Evolutionary conservation across 805 yeast genomes (phyloP).

Genomic region (Myxozyma monticola): DNA sequence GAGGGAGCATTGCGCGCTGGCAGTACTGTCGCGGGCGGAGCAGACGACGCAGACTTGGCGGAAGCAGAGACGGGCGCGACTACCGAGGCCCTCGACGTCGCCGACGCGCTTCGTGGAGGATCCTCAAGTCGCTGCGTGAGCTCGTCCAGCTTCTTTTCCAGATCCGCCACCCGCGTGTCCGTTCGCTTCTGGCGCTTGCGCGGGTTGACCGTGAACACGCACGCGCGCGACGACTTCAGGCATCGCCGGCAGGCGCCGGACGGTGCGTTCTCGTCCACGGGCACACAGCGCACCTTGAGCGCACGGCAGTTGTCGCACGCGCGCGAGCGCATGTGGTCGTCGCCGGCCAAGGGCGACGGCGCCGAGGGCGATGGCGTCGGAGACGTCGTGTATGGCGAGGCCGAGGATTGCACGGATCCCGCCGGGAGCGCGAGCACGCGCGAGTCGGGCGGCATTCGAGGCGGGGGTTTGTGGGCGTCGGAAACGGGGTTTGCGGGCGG

Average conservation of each 20-base stretch:
- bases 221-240: conserved; percentile 56
- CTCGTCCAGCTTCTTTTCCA: conserved; percentile 37
- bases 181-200: conserved; percentile 51
- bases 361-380: not conserved
- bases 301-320: conserved; percentile 63
- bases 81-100: too few species aligned
- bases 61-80: too few species aligned
- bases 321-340: conserved; percentile 30
- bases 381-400: not conserved
- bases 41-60: too few species aligned
- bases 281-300: conserved; percentile 80
- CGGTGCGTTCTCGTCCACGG: conserved; percentile 59
- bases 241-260: conserved; percentile 75
- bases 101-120: too few species aligned
- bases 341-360: not conserved
- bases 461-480: not conserved
- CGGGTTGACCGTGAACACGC: conserved; percentile 67
- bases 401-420: too few species aligned
- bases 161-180: conserved; percentile 38
- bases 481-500: not conserved
- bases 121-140: conserved; percentile 16
- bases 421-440: too few species aligned
- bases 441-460: too few species aligned
- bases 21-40: too few species aligned
- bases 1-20: too few species aligned